Evolutionary conservation across 164 flowering plant species (phyloP), one percentile per base, ranked within the genome.

Genomic region (Vitis rotundifolia): DNA sequence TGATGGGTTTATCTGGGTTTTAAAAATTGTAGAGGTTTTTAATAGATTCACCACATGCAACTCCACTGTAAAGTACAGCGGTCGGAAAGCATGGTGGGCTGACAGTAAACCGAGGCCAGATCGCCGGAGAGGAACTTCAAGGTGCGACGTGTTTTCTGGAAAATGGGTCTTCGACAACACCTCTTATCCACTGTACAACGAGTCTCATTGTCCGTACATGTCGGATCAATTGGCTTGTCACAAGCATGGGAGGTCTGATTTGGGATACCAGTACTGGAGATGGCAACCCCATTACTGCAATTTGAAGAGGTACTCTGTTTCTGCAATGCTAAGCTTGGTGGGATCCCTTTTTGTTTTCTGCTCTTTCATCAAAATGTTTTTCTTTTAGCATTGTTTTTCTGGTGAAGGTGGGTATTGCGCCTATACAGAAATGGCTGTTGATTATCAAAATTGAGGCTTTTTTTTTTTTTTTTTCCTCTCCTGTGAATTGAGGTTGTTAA

Each of bases 271-370:
- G 86, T 75, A 79, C 50, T 89, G 97, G 98, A 91, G 98, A 80
- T 96, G 99, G 99, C 97, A 96, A 72, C 98, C 98, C 66, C 82
- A 87, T 67, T 61, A 69, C 68, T 91, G 99, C 85, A 83, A 89
- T 74, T 84, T 96, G 74, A 87, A 86, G 81, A 89, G 94, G 99
- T 91, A 78, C 5, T 19, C 7, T 2, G 5, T 47, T 11, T 56
- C 51, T 31, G 26, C 67, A 53, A 37, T 3, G 44, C 44, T 37
- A 37, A 37, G 44, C 55, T 53, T 49, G 31, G 10, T 57, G 10
- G 51, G 54, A 6, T 29, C 48, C 5, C 51, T 22, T 58, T 49
- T 49, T 49, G 51, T 44, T 26, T 53, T 49, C 13, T n/a, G 12
- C 5, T 14, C 15, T 15, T 14, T 55, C 29, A 61, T 49, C 14